Conservation (phyloP, 495 filamentous ascomycete species). For the Terfezia boudieri region DNA sequence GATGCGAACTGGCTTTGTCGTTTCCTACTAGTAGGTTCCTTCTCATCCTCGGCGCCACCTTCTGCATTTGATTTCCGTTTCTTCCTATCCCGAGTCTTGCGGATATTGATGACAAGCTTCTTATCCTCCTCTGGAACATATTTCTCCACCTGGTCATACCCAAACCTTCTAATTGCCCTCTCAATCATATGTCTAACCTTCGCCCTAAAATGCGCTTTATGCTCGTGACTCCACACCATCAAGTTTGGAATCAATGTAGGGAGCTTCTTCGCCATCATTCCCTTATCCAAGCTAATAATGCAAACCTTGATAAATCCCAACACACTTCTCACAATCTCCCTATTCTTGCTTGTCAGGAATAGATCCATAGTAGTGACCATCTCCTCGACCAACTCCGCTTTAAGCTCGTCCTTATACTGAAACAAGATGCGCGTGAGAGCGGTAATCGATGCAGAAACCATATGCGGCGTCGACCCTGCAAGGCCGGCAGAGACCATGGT, state of each 20-base stretch:
- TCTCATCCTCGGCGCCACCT: slow-evolving; percentile 38
- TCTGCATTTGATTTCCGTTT: slow-evolving; percentile 85
- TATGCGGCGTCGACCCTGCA: slow-evolving; percentile 74
- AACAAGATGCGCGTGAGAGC: slow-evolving; percentile 79
- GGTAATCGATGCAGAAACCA: slow-evolving; percentile 84
- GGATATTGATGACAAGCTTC: slow-evolving; percentile 79
- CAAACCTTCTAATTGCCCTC: slow-evolving; percentile 75
- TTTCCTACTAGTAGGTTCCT: slow-evolving; percentile 24
- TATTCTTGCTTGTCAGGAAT: slow-evolving; percentile 82
- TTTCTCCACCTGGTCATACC: slow-evolving; percentile 50
- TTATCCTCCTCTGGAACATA: slow-evolving; percentile 62
- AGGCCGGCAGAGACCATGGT: slow-evolving; percentile 95
- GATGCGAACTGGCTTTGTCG: slow-evolving; percentile 48
- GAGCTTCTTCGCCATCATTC: slow-evolving; percentile 51
- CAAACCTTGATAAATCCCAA: slow-evolving; percentile 94
- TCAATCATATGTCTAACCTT: slow-evolving; percentile 97
- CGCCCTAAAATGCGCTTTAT: slow-evolving; percentile 81
- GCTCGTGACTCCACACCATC: slow-evolving; percentile 91
- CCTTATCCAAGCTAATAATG: slow-evolving; percentile 57
- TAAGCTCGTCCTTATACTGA: slow-evolving; percentile 49
- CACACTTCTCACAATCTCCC: slow-evolving; percentile 81
- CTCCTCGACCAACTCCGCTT: slow-evolving; percentile 36
- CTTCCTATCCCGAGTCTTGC: slow-evolving; percentile 68
- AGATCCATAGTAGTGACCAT: slow-evolving; percentile 81
- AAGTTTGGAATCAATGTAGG: slow-evolving; percentile 58